Evolutionary conservation across 805 yeast genomes (phyloP).

Genomic region (Sporopachydermia quercuum): DNA sequence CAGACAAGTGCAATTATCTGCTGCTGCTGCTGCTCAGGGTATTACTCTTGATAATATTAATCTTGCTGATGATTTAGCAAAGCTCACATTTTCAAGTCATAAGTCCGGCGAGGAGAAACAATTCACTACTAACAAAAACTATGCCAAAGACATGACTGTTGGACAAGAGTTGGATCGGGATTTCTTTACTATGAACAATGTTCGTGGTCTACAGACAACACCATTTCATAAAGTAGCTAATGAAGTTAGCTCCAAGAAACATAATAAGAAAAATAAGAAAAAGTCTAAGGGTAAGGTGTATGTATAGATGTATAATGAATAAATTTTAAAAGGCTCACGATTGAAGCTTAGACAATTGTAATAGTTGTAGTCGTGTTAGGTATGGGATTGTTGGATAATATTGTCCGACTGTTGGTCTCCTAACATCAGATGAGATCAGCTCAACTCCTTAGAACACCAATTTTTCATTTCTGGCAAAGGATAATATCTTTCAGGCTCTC

Average conservation of each 20-base stretch:
- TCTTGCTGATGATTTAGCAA: constrained; percentile 51
- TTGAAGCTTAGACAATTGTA: no score
- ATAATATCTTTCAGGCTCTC: no score
- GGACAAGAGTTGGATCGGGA: constrained; percentile 77
- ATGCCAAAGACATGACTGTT: constrained; percentile 29
- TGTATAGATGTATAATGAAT: background rate
- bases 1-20: constrained; percentile 50
- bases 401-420: no score
- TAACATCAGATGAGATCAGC: no score
- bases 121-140: constrained; percentile 31
- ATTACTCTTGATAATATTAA: constrained; percentile 38
- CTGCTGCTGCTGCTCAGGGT: constrained; percentile 27
- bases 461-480: no score
- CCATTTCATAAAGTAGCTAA: constrained; percentile 48
- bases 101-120: constrained; percentile 32
- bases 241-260: constrained; percentile 29
- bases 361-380: no score
- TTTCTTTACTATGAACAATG: constrained; percentile 57
- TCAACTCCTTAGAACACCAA: no score
- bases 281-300: constrained; percentile 20
- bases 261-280: constrained; percentile 64
- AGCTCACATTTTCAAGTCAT: constrained; percentile 69
- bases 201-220: constrained; percentile 44
- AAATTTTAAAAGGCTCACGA: no score
- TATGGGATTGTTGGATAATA: no score